Conservation (phyloP, 495 filamentous ascomycete species). For the Penicillium argentinense region DNA sequence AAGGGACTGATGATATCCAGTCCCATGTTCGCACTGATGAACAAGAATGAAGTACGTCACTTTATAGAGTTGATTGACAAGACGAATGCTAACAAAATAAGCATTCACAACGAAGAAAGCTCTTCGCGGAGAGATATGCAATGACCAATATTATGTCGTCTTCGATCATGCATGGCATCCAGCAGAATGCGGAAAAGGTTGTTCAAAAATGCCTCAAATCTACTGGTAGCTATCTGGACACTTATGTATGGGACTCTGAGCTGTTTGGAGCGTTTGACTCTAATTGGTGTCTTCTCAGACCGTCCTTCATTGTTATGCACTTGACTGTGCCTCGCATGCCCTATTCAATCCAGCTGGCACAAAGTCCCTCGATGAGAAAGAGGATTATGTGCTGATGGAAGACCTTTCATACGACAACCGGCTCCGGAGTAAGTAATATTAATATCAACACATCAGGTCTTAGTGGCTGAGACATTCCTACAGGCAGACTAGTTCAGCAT, state of each 20-base stretch:
- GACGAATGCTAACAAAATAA: not conserved
- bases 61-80: too few species aligned
- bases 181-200: not conserved
- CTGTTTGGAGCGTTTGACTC: too few species aligned
- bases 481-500: not conserved
- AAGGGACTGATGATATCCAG: too few species aligned
- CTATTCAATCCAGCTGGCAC: not conserved
- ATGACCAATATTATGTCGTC: not conserved
- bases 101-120: constrained; percentile 1
- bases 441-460: too few species aligned
- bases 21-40: constrained; percentile 1
- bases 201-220: not conserved
- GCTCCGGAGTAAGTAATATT: not conserved
- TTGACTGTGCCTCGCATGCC: constrained; percentile 2
- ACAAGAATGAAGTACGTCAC: not conserved
- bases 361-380: not conserved
- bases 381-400: not conserved
- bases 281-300: not conserved
- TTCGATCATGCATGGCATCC: not conserved
- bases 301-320: not conserved
- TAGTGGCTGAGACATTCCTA: too few species aligned
- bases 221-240: not conserved
- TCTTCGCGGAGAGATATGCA: constrained; percentile 1
- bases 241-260: not conserved
- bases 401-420: not conserved